Conservation (phyloP, 2,329 filamentous ascomycete species). For the Diaporthe citrichinensis region DNA sequence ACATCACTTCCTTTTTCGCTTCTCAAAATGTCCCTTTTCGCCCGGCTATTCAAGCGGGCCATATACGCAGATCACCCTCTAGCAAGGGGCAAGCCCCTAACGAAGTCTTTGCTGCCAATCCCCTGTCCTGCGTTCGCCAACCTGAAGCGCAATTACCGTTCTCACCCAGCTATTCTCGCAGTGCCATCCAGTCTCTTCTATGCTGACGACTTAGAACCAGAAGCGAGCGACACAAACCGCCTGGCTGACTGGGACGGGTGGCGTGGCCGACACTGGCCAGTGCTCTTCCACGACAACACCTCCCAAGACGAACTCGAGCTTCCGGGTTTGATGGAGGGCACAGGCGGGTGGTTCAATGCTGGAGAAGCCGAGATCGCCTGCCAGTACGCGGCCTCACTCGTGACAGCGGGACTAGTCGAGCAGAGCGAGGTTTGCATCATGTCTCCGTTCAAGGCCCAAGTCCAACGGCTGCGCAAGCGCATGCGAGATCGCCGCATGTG, state of each 20-base stretch:
- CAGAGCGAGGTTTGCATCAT: slow-evolving; percentile 45
- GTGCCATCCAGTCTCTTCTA: slow-evolving; percentile 46
- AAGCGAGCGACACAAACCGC: slow-evolving; percentile 34
- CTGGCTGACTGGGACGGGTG: slow-evolving; percentile 43
- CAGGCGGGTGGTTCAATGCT: slow-evolving; percentile 45
- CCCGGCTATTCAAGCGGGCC: slow-evolving; percentile 43
- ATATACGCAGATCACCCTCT: slow-evolving; percentile 47
- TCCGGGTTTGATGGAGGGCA: slow-evolving; percentile 34
- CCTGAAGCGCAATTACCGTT: slow-evolving; percentile 46
- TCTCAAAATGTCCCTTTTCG: slow-evolving; percentile 44
- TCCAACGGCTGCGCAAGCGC: slow-evolving; percentile 40
- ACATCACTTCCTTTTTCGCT: slow-evolving; percentile 42
- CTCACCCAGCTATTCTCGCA: slow-evolving; percentile 46
- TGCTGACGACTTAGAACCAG: slow-evolving; percentile 44
- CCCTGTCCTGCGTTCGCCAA: slow-evolving; percentile 46
- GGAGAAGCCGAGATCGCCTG: slow-evolving; percentile 43
- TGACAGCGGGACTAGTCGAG: slow-evolving; percentile 30
- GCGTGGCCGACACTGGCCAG: slow-evolving; percentile 41
- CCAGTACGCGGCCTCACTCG: slow-evolving; percentile 40
- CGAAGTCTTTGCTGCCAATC: slow-evolving; percentile 42
- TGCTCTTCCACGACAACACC: slow-evolving; percentile 45
- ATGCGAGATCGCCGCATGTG: slow-evolving; percentile 38
- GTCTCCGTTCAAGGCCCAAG: slow-evolving; percentile 46
- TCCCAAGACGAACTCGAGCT: slow-evolving; percentile 44
- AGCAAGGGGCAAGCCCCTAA: slow-evolving; percentile 41